Evolutionary conservation across 306 rosid genomes (phyloP).

Genomic region (Mimosa bimucronata): DNA sequence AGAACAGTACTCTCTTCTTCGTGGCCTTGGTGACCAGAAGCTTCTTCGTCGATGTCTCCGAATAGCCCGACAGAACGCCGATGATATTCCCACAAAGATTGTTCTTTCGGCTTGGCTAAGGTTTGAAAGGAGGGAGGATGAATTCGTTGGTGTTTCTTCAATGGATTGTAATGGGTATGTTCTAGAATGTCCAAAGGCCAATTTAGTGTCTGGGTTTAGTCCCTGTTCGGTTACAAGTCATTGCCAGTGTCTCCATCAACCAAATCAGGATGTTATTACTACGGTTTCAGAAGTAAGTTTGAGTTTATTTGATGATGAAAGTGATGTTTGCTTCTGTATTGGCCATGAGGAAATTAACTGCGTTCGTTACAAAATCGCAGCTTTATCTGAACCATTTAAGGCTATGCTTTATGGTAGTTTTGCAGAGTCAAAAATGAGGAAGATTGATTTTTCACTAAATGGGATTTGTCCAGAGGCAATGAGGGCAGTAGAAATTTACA

Average conservation of each 20-base stretch:
- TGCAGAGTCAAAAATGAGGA: slow-evolving; percentile 55
- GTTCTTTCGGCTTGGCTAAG: slow-evolving; percentile 80
- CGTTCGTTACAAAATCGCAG: slow-evolving; percentile 56
- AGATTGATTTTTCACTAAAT: slow-evolving; percentile 65
- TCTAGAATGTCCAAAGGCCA: slow-evolving; percentile 78
- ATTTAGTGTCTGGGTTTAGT: slow-evolving; percentile 57
- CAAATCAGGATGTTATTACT: slow-evolving; percentile 32
- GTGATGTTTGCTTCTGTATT: slow-evolving; percentile 64
- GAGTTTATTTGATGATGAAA: slow-evolving; percentile 45
- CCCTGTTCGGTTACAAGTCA: slow-evolving; percentile 42
- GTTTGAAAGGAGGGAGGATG: slow-evolving; percentile 82
- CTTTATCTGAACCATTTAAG: slow-evolving; percentile 64
- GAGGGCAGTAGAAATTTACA: slow-evolving; percentile 74
- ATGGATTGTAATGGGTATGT: slow-evolving; percentile 70
- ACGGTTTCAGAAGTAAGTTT: slow-evolving; percentile 25
- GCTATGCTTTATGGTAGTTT: slow-evolving; percentile 81
- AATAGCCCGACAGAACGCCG: slow-evolving; percentile 62
- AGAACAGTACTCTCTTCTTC: slow-evolving; percentile 65
- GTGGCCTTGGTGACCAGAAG: slow-evolving; percentile 67
- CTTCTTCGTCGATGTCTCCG: slow-evolving; percentile 68
- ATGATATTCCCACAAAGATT: slow-evolving; percentile 66
- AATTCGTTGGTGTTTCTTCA: slow-evolving; percentile 58
- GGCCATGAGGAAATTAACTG: slow-evolving; percentile 62
- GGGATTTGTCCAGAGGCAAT: slow-evolving; percentile 65
- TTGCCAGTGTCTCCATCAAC: slow-evolving; percentile 56